phyloP scores from a whole-genome alignment of 2,329 filamentous ascomycete species.

The Fusarium keratoplasticum region DNA sequence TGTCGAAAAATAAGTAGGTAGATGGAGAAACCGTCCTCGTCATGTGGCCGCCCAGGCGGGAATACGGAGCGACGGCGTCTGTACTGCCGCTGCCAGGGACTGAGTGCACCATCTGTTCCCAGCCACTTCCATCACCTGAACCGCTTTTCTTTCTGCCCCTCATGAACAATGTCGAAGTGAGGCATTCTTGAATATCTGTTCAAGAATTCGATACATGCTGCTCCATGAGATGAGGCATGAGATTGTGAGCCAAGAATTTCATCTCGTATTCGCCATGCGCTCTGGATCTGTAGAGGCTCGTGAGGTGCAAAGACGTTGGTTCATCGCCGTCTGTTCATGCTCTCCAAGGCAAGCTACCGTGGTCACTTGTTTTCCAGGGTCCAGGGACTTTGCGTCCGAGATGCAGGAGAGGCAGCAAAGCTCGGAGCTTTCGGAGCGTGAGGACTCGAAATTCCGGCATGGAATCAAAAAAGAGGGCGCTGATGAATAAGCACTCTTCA shows the following conservation, averaged over 20 bases:
- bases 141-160: constrained; percentile 2
- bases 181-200: neutral
- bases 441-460: neutral
- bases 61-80: neutral
- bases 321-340: neutral
- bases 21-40: neutral
- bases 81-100: constrained; percentile 7
- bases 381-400: neutral
- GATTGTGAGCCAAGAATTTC: neutral
- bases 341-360: neutral
- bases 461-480: neutral
- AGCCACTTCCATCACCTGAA: constrained; percentile 16
- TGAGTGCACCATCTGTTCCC: neutral
- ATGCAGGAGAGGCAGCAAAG: neutral
- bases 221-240: neutral
- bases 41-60: neutral
- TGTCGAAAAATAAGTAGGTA: neutral
- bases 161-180: neutral
- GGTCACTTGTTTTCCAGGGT: neutral
- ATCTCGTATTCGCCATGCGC: neutral
- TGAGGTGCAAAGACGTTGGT: neutral
- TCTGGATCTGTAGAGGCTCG: neutral
- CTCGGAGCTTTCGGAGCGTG: neutral
- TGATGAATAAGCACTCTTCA: neutral
- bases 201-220: neutral